Evolutionary conservation across 345 rosid genomes (phyloP), one percentile per base, ranked within the genome.

Genomic region (Capsella bursapastoris): DNA sequence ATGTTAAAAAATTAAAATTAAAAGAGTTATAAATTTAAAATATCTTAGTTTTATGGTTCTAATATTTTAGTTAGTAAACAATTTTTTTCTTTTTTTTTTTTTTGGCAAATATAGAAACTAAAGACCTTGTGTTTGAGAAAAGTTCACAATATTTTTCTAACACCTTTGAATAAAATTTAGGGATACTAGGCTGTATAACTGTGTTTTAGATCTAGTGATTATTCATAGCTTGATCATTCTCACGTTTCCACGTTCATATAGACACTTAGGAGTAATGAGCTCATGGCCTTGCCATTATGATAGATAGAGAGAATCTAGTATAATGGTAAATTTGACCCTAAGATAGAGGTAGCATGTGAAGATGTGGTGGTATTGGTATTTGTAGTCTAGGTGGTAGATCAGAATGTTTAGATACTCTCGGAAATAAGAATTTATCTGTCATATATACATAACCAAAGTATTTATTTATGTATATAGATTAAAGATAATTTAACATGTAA

Each of bases 191-290:
- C 8, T n/a, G 50, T n/a, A 6, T 6, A 45, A 45, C 50, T 45
- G 18, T 16, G 56, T 22, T 22, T 2, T 50, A 50, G 12, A 38
- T 40, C 9, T 50, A 38, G 44, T 64, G 48, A 44, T 56, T 48
- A 66, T 48, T 15, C 57, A 49, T 47, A 47, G 16, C 41, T 18
- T 12, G 49, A 25, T 66, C 55, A 58, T 31, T 44, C 47, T 52
- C 78, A 59, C 52, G 73, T 57, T 66, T 57, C 47, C 68, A 67
- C 55, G 63, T 51, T 67, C 62, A 59, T 59, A 40, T 18, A 59
- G 47, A 22, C 25, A 49, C 38, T 29, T 48, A 38, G 62, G 68
- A 40, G 50, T 57, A 28, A 66, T 58, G 65, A 70, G 35, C 37
- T 12, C 52, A 68, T 65, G 77, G 43, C 57, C 45, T 55, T 44